Base-by-base conservation (phyloP, 2,329 filamentous ascomycete genomes). In the Lecanosticta acicola region DNA sequence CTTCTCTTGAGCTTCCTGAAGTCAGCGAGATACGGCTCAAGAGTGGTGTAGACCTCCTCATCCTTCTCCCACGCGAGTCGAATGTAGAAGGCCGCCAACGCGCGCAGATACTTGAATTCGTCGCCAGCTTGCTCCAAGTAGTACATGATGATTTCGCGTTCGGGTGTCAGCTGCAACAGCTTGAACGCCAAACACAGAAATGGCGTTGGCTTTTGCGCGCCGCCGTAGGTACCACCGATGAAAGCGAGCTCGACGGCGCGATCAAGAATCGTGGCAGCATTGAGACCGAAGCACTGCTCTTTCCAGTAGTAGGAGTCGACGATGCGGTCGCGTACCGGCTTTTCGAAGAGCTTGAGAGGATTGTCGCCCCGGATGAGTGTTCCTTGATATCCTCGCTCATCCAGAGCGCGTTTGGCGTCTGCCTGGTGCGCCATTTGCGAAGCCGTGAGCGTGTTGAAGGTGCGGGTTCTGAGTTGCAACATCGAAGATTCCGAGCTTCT, bases 231-330 rank as follows among this genome's bases (percentile, higher is more conserved):
- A 56, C 93, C 93, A 53, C 90, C 93, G 46, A 98, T 79, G 67
- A 85, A 93, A 39, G 73, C 77, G 38, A 98, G 78, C 58, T 91
- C 85, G 19, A 88, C 85, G 0, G 94, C 90, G 54, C 93, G 87
- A 70, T 96, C 87, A 59, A 95, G 84, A 4, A 98, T 67, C 0
- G 80, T 84, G 1, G 81, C 81, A 3, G 79, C 78, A 71, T 97
- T 98, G 55, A 98, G 77, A 34, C 86, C 93, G 69, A 97, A 98
- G 67, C 93, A 96, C 71, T 96, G 90, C 70, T 97, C 93, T 69
- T 96, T 96, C 85, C 89, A 98, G 73, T 95, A 98, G 71, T 95
- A 94, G 43, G 83, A 87, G 63, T 95, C 89, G 57, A 90, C 82
- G 68, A 98, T 96, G 64, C 93, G 89, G 70, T 98, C 93, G 63